phyloP scores from a whole-genome alignment of 2,329 filamentous ascomycete genomes.

The Talaromyces albobiverticillius region DNA sequence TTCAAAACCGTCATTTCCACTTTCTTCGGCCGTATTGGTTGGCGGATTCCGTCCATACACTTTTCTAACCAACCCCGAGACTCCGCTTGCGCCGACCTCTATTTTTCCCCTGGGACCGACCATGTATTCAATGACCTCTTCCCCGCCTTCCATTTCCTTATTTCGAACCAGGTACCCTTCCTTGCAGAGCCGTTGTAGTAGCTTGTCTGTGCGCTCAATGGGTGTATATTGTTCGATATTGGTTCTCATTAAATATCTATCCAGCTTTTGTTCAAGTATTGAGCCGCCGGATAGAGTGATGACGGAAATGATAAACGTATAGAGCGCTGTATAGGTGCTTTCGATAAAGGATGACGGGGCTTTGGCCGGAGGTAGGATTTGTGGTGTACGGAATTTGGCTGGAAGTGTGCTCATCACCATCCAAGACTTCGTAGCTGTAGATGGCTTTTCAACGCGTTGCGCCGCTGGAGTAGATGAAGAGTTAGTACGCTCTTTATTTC shows the following conservation, averaged over 20 bases:
- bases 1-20: conserved; percentile 10
- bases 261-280: conserved; percentile 74
- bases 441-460: conserved; percentile 42
- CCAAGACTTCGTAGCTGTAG: conserved; percentile 62
- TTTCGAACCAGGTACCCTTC: conserved; percentile 81
- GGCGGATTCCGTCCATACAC: conserved; percentile 46
- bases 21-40: not conserved
- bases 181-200: conserved; percentile 70
- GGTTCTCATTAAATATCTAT: conserved; percentile 69
- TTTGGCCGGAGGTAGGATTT: conserved; percentile 66
- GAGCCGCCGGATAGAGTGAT: conserved; percentile 71
- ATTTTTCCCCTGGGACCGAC: conserved; percentile 82
- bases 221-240: conserved; percentile 75
- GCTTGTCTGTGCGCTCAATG: conserved; percentile 69
- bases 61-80: conserved; percentile 64
- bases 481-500: not conserved
- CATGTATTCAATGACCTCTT: conserved; percentile 76
- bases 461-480: conserved; percentile 43
- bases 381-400: conserved; percentile 60
- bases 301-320: conserved; percentile 73
- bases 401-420: conserved; percentile 74
- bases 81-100: conserved; percentile 75
- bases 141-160: conserved; percentile 66
- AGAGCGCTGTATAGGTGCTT: conserved; percentile 76
- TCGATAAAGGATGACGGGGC: conserved; percentile 66